Conservation (phyloP, 768 basidiomycete species). For the Lepiota subincarnata region DNA sequence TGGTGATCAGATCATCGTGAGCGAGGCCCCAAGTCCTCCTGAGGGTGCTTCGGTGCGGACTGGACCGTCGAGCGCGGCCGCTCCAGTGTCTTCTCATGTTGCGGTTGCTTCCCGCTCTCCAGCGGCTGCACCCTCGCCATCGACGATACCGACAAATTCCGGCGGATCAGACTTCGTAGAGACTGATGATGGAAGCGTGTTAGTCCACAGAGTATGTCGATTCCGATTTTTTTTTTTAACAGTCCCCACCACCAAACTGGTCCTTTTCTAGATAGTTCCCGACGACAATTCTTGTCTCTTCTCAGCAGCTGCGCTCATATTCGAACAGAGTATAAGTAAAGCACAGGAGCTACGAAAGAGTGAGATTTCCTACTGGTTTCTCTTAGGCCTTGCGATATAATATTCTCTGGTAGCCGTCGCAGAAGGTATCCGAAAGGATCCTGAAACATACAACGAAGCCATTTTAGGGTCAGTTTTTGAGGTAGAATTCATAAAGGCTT, state of each 20-base stretch:
- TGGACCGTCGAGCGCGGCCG: conserved; percentile 10
- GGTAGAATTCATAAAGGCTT: not conserved
- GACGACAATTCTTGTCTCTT: conserved; percentile 98
- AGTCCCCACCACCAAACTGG: not conserved
- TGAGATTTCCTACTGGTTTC: conserved; percentile 29
- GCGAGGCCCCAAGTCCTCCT: conserved; percentile 8
- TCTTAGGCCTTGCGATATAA: not conserved
- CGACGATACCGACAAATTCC: conserved; percentile 12
- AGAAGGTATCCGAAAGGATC: conserved; percentile 69
- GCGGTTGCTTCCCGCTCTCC: conserved; percentile 5
- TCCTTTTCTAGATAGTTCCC: conserved; percentile 66
- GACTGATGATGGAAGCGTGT: conserved; percentile 51
- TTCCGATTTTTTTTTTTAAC: not conserved
- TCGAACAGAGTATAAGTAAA: conserved; percentile 76
- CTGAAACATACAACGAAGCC: conserved; percentile 73
- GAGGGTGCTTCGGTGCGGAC: conserved; percentile 2
- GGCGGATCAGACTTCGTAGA: conserved; percentile 55
- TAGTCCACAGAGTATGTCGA: conserved; percentile 64
- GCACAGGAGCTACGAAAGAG: conserved; percentile 71
- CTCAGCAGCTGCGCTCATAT: conserved; percentile 79
- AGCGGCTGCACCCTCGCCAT: conserved; percentile 15
- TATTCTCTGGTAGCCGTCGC: conserved; percentile 60
- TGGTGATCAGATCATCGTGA: conserved; percentile 87
- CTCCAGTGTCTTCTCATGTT: conserved; percentile 11
- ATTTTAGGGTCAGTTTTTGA: conserved; percentile 69